Evolutionary conservation across 176 grass and related monocot genomes (phyloP), one percentile per base, ranked within the genome.

Genomic region (Rhipidocladum racemiflorum): DNA sequence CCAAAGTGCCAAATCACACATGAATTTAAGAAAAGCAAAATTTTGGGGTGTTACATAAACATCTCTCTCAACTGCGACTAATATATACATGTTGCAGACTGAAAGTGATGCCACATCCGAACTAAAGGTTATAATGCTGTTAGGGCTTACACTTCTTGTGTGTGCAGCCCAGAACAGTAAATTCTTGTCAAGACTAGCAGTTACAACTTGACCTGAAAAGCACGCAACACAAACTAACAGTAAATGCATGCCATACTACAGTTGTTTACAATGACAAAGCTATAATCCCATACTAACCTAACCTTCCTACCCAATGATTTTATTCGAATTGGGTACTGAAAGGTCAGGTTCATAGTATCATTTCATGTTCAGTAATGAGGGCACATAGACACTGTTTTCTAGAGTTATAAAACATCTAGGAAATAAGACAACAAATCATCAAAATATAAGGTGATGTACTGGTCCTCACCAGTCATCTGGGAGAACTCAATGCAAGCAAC

Each of bases 21-120:
- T n/a, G n/a, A n/a, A n/a, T n/a, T n/a, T n/a, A n/a, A n/a, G n/a
- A n/a, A n/a, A n/a, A n/a, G n/a, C n/a, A n/a, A n/a, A n/a, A n/a
- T n/a, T n/a, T n/a, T n/a, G n/a, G n/a, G n/a, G n/a, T n/a, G n/a
- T n/a, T n/a, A 74, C 14, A 43, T 80, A 78, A 50, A 96, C 80
- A 84, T 82, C 60, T 77, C 24, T 90, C 14, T 73, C 85, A 89
- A 74, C 77, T 75, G 90, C 72, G 0, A 53, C 88, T 74, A 90
- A 70, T 90, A 92, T 67, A 88, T 90, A 84, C 60, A 84, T 72
- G 34, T 80, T 70, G 3, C 88, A 92, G 9, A 96, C 27, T 75
- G 90, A 90, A 84, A 96, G 73, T 67, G 93, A 96, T 67, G 55
- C 63, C 45, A 86, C 75, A 81, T 88, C 64, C 78, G 85, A 95